These are phyloP conservation scores for Penicillium robsamsonii DNA, from an alignment of 495 filamentous ascomycete genomes.

Conservation along the genomic window DNA sequence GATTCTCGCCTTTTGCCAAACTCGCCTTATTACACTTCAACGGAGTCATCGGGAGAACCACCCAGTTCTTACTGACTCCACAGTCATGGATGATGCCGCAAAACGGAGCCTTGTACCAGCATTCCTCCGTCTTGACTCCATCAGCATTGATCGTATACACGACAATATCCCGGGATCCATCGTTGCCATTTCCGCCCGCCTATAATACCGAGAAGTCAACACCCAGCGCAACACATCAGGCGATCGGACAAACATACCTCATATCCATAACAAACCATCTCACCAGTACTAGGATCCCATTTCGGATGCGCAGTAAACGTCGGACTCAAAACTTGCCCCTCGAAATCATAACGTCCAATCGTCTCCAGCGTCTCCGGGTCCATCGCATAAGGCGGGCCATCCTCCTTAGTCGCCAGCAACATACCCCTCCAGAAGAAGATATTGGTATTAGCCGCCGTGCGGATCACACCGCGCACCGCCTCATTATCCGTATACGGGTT, in stretches of 20 bases:
- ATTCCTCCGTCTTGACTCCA: conserved; percentile 45
- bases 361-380: conserved; percentile 56
- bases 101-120: conserved; percentile 51
- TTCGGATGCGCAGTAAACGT: conserved; percentile 64
- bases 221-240: neutral
- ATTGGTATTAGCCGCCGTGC: conserved; percentile 56
- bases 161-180: conserved; percentile 45
- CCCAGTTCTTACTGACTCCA: conserved; percentile 49
- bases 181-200: conserved; percentile 14
- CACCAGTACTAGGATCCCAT: conserved; percentile 55
- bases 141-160: conserved; percentile 45
- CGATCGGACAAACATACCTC: conserved; percentile 25
- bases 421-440: conserved; percentile 51
- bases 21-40: conserved; percentile 47
- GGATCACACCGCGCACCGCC: conserved; percentile 45
- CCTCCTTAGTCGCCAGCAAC: conserved; percentile 55
- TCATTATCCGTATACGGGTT: conserved; percentile 52
- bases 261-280: conserved; percentile 58
- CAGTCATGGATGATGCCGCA: conserved; percentile 56
- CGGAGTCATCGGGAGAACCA: conserved; percentile 50
- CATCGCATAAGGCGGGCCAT: conserved; percentile 54
- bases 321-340: conserved; percentile 51
- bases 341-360: conserved; percentile 53
- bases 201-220: neutral
- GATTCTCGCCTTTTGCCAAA: conserved; percentile 50